These are phyloP conservation scores for Daldinia sp. DNA, from an alignment of 2,329 filamentous ascomycete species.

Conservation along the genomic window DNA sequence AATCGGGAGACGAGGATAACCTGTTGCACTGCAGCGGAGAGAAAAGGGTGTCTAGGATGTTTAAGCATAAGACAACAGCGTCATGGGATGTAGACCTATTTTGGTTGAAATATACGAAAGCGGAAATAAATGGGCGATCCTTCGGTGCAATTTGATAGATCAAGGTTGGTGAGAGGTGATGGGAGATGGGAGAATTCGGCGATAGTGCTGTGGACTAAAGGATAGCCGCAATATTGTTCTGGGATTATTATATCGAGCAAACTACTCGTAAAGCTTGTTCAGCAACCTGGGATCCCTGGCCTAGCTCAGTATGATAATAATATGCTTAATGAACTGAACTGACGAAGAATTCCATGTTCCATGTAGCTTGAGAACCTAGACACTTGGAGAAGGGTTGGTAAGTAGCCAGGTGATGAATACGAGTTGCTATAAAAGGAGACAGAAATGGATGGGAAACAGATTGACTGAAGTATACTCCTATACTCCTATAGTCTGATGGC, in stretches of 20 bases:
- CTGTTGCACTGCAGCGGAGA: constrained; percentile 46
- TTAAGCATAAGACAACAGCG: constrained; percentile 46
- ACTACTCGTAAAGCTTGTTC: neutral
- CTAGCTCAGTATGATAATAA: neutral
- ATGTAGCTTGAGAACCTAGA: neutral
- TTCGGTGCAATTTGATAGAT: constrained; percentile 37
- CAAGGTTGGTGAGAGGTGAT: constrained; percentile 19
- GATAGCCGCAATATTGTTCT: constrained; percentile 11
- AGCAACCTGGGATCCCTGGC: neutral
- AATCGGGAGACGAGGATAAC: constrained; percentile 44
- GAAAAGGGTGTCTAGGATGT: constrained; percentile 44
- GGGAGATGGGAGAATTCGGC: constrained; percentile 7
- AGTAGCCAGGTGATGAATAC: constrained; percentile 15
- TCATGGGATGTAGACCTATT: constrained; percentile 40
- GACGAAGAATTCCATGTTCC: neutral
- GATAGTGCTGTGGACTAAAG: constrained; percentile 7
- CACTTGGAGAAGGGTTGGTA: constrained; percentile 13
- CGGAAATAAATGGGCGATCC: constrained; percentile 39
- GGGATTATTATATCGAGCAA: neutral
- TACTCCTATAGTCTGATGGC: constrained; percentile 22
- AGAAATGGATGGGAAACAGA: neutral
- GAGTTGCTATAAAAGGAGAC: constrained; percentile 17
- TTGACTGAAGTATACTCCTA: constrained; percentile 16
- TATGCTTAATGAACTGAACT: neutral
- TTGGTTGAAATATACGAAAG: constrained; percentile 33